Evolutionary conservation across 176 grass and related monocot genomes (phyloP), one percentile per base, ranked within the genome.

Genomic region (Ensete glaucum): DNA sequence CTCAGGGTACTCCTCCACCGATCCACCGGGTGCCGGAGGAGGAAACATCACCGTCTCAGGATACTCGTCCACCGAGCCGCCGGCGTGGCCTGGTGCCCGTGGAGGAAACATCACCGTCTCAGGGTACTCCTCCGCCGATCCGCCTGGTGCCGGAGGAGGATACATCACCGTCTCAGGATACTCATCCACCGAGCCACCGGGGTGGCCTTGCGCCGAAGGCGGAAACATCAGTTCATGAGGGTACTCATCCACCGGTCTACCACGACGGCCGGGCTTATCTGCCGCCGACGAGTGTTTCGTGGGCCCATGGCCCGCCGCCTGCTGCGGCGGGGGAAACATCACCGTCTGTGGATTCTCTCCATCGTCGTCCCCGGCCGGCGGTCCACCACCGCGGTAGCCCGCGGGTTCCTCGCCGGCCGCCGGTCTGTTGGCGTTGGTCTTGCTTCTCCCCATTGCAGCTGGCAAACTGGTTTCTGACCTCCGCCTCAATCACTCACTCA

Each of bases 71-170:
- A 16, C 24, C 11, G 11, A 43, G 0, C 34, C 34, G 64, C 23
- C 24, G 12, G 0, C 64, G 24, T 19, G 57, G 3, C 7, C 34
- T 6, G 34, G 67, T 9, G 17, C 43, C 43, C 8, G 67, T 9
- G 67, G 67, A 50, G 67, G 67, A 69, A 69, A 69, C 67, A 69
- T 50, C 34, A 69, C 67, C 34, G 67, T 69, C 67, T 69, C 67
- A 9, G 43, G 67, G n/a, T 69, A 69, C 15, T 70, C 67, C 17
- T 1, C 67, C 34, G 4, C 17, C 8, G 9, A 8, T 2, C 2
- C 67, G 9, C 11, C 14, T 2, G 67, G 43, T 9, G 22, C 63
- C 9, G 22, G 63, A 50, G 43, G 67, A 50, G 67, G 67, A 70
- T 52, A 70, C 67, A 50, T 50, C 43, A 70, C 25, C 16, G 67